Percentiles rank a stretch among this genome's conserved stretches.
These are phyloP conservation scores for Thymus mandschuricus DNA, from an alignment of 257 asterid species.

Conservation along the genomic window DNA sequence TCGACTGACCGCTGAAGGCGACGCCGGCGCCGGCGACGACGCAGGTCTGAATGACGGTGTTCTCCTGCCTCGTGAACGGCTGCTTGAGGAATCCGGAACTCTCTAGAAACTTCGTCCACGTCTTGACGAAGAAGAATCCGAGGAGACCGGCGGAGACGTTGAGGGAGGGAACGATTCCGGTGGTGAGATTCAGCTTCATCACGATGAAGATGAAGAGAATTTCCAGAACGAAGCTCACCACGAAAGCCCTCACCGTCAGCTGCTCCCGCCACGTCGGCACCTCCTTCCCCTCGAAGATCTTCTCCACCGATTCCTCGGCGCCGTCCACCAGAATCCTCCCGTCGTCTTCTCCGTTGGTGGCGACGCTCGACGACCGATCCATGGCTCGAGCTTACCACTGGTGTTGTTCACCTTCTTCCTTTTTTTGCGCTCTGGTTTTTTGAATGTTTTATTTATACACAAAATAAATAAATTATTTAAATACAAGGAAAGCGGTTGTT, in stretches of 20 bases:
- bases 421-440: too few species aligned
- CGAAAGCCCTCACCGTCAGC: slow-evolving; percentile 72
- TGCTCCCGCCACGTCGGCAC: slow-evolving; percentile 87
- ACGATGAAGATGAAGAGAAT: slow-evolving; percentile 80
- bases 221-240: slow-evolving; percentile 60
- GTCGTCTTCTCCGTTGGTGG: slow-evolving; percentile 28
- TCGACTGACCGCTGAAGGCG: slow-evolving; percentile 15
- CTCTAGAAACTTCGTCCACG: slow-evolving; percentile 71
- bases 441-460: too few species aligned
- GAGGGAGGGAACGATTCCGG: slow-evolving; percentile 87
- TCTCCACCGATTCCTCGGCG: slow-evolving; percentile 44
- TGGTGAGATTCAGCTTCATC: slow-evolving; percentile 82
- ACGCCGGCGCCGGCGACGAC: slow-evolving; percentile 26
- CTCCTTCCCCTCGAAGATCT: slow-evolving; percentile 62
- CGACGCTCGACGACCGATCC: slow-evolving; percentile 43
- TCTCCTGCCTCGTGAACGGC: slow-evolving; percentile 90
- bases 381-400: slow-evolving; percentile 2
- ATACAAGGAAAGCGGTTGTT: too few species aligned
- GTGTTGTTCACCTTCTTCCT: not conserved
- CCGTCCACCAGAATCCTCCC: not conserved
- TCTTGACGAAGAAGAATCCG: slow-evolving; percentile 85
- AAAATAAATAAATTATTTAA: too few species aligned
- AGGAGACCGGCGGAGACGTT: slow-evolving; percentile 85
- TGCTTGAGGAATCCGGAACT: slow-evolving; percentile 68
- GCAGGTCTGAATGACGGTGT: slow-evolving; percentile 53